These are phyloP conservation scores for Knufia fluminis DNA, from an alignment of 2,329 filamentous ascomycete genomes.

Conservation along the genomic window DNA sequence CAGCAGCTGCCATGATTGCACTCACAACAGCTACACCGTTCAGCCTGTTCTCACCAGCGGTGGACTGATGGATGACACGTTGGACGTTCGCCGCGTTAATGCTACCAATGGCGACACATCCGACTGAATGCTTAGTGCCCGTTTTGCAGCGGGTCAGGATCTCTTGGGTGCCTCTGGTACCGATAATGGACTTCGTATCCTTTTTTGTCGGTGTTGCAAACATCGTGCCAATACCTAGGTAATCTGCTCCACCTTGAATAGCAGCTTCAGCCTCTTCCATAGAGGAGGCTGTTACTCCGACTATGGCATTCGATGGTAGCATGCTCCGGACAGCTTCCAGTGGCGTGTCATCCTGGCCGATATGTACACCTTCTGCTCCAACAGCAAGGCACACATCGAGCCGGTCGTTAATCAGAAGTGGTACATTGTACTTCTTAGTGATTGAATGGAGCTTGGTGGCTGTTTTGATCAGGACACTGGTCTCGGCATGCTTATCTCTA, in stretches of 20 bases:
- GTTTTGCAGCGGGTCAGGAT: conserved; percentile 55
- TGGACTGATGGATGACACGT: conserved; percentile 62
- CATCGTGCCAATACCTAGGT: conserved; percentile 83
- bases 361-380: conserved; percentile 82
- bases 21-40: conserved; percentile 84
- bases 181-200: conserved; percentile 75
- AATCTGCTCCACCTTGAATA: conserved; percentile 69
- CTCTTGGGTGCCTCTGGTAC: conserved; percentile 58
- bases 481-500: conserved; percentile 77
- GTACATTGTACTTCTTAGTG: conserved; percentile 59
- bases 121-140: conserved; percentile 34
- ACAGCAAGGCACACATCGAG: conserved; percentile 80
- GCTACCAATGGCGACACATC: conserved; percentile 79
- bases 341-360: conserved; percentile 92
- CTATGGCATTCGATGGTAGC: conserved; percentile 67
- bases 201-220: conserved; percentile 82
- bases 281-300: conserved; percentile 77
- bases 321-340: conserved; percentile 58
- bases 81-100: conserved; percentile 70
- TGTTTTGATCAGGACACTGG: conserved; percentile 58
- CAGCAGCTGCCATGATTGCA: conserved; percentile 66
- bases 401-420: conserved; percentile 85
- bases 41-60: conserved; percentile 33
- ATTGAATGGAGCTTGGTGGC: conserved; percentile 63
- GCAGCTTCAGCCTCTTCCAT: conserved; percentile 63